Evolutionary conservation across 2,329 filamentous ascomycete genomes (phyloP).

Genomic region (Pyricularia sp.): DNA sequence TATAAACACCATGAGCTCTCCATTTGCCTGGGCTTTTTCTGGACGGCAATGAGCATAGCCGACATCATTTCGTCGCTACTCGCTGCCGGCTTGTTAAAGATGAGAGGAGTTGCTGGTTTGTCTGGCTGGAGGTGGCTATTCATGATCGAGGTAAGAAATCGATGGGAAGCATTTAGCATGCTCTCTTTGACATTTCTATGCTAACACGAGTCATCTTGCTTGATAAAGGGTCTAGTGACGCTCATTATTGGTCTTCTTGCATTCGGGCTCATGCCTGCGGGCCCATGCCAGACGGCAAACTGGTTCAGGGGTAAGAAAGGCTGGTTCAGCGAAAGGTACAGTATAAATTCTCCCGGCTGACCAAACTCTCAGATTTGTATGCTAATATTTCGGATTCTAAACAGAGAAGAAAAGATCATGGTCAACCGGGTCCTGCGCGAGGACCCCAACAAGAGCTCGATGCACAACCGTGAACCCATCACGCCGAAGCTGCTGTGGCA

Average conservation of each 20-base stretch:
- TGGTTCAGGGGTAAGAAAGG: slow-evolving; percentile 44
- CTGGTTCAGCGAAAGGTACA: slow-evolving; percentile 46
- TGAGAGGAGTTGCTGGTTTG: slow-evolving; percentile 25
- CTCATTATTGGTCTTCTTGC: slow-evolving; percentile 40
- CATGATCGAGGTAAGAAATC: slow-evolving; percentile 37
- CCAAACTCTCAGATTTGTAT: too few relatives aligned
- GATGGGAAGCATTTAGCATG: too few relatives aligned
- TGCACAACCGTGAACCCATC: slow-evolving; percentile 52
- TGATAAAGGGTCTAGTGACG: slow-evolving; percentile 26
- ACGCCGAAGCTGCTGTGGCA: slow-evolving; percentile 39
- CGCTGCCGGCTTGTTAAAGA: slow-evolving; percentile 28
- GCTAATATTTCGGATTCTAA: too few relatives aligned
- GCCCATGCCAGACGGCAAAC: slow-evolving; percentile 39
- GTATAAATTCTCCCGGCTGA: too few relatives aligned
- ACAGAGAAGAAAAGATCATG: slow-evolving; percentile 46
- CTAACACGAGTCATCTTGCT: too few relatives aligned
- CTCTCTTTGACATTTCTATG: too few relatives aligned
- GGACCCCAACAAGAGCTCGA: slow-evolving; percentile 48
- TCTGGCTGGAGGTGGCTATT: slow-evolving; percentile 42
- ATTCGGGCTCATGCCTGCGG: slow-evolving; percentile 45
- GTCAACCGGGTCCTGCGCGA: slow-evolving; percentile 51
- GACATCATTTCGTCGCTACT: slow-evolving; percentile 29
- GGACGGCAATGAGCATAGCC: slow-evolving; percentile 28
- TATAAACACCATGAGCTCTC: slow-evolving; percentile 31
- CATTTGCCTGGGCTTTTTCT: slow-evolving; percentile 29